A percentile compares a stretch with the other conserved stretches of the same genome.
phyloP scores from a whole-genome alignment of 2,329 filamentous ascomycete genomes.

The Rosellinia necatrix region DNA sequence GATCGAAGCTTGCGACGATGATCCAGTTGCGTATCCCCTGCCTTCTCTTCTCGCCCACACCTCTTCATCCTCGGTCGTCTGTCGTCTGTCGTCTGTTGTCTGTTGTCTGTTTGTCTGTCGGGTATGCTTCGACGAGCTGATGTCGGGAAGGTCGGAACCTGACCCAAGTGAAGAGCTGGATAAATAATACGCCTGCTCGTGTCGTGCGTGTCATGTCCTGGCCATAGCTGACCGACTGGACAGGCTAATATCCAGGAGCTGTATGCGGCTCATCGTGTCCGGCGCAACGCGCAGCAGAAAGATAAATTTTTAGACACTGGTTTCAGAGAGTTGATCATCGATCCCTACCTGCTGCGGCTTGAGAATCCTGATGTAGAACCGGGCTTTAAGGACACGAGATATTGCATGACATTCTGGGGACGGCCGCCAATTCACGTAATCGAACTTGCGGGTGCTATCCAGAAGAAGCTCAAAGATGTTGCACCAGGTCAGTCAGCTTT shows the following conservation, averaged over 20 bases:
- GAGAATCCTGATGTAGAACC: conserved; percentile 67
- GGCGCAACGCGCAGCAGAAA: conserved; percentile 76
- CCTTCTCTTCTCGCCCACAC: conserved; percentile 5
- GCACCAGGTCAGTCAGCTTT: conserved; percentile 67
- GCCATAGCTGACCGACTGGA: conserved; percentile 15
- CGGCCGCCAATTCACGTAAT: conserved; percentile 76
- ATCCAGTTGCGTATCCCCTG: conserved; percentile 59
- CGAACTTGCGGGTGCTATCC: conserved; percentile 69
- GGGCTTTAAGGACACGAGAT: conserved; percentile 73
- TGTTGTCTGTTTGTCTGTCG: no score
- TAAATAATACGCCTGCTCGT: neutral
- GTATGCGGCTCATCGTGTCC: conserved; percentile 75
- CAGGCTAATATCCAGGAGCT: conserved; percentile 70
- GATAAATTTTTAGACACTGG: conserved; percentile 70
- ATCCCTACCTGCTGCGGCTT: conserved; percentile 74
- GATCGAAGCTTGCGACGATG: conserved; percentile 68
- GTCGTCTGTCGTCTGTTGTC: no score
- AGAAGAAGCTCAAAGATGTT: conserved; percentile 64
- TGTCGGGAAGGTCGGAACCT: no score
- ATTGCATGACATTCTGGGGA: conserved; percentile 89
- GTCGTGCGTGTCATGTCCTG: neutral
- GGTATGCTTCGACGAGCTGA: no score
- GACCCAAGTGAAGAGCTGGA: neutral
- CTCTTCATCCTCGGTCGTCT: no score
- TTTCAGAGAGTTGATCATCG: conserved; percentile 74